phyloP scores from a whole-genome alignment of 2,329 filamentous ascomycete species.

The Pseudocercospora eumusae region DNA sequence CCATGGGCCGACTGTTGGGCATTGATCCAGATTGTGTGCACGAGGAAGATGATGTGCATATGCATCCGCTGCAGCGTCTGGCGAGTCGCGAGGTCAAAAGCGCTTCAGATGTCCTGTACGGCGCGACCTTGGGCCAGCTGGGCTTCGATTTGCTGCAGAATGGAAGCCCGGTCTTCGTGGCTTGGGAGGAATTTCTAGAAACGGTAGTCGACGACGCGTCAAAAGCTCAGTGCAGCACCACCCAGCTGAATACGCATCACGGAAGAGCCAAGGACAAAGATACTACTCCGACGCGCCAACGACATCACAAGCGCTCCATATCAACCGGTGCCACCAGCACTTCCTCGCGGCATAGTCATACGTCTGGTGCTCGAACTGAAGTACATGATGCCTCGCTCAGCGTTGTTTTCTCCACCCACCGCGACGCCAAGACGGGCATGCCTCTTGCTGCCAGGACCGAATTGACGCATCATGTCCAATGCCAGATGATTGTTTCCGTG shows the following conservation, averaged over 20 bases:
- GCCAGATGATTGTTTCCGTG: slow-evolving; percentile 75
- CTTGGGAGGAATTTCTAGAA: slow-evolving; percentile 54
- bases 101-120: slow-evolving; percentile 62
- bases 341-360: slow-evolving; percentile 12
- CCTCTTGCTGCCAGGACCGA: slow-evolving; percentile 38
- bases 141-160: slow-evolving; percentile 74
- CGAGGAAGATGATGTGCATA: slow-evolving; percentile 22
- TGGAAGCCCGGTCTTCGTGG: slow-evolving; percentile 55
- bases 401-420: slow-evolving; percentile 62
- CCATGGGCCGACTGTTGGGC: slow-evolving; percentile 69
- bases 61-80: slow-evolving; percentile 25
- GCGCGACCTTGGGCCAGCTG: slow-evolving; percentile 67
- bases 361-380: slow-evolving; percentile 41
- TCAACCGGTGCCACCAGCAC: slow-evolving; percentile 22
- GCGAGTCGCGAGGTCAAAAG: slow-evolving; percentile 38
- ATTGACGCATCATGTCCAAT: slow-evolving; percentile 51
- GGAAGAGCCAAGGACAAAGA: slow-evolving; percentile 25
- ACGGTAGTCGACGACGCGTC: slow-evolving; percentile 46
- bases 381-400: slow-evolving; percentile 66
- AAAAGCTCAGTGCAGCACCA: slow-evolving; percentile 32
- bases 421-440: slow-evolving; percentile 43
- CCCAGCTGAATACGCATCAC: slow-evolving; percentile 35
- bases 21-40: slow-evolving; percentile 47
- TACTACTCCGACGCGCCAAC: slow-evolving; percentile 24
- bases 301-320: slow-evolving; percentile 29